A percentile compares a stretch with the other conserved stretches of the same genome.
Conservation (phyloP, 2,329 filamentous ascomycete genomes). For the Sarocladium strictum region DNA sequence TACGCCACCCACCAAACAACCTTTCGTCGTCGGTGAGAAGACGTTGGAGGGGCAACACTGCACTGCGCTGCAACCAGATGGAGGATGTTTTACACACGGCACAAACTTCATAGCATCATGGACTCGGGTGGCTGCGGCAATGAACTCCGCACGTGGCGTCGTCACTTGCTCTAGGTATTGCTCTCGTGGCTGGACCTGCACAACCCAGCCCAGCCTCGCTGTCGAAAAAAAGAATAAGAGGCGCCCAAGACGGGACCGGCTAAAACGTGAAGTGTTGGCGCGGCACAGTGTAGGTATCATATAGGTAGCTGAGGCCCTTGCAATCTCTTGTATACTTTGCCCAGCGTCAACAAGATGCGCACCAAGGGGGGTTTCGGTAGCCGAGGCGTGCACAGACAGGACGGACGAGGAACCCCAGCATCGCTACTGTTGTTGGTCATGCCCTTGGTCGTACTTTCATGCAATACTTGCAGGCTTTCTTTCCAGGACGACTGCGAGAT, state of each 20-base stretch:
- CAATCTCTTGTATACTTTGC: neutral
- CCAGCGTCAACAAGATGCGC: neutral
- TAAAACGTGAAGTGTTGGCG: neutral
- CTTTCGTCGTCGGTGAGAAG: neutral
- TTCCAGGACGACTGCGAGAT: too few species aligned
- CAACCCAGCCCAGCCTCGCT: neutral
- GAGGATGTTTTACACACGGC: too few species aligned
- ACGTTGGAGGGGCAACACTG: neutral
- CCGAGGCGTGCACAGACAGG: too few species aligned
- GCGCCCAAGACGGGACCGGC: neutral
- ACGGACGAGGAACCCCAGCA: too few species aligned
- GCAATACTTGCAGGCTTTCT: too few species aligned
- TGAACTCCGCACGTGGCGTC: neutral
- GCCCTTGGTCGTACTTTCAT: too few species aligned
- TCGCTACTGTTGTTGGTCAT: too few species aligned
- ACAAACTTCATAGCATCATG: neutral
- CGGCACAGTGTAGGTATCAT: conserved; percentile 2
- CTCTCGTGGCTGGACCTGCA: neutral
- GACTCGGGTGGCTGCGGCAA: neutral
- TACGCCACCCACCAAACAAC: neutral
- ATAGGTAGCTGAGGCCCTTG: conserved; percentile 2
- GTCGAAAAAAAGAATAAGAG: neutral
- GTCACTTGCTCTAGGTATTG: neutral
- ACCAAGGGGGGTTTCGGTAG: too few species aligned
- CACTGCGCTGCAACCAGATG: too few species aligned